Evolutionary conservation across 441 rosid genomes (phyloP).

Genomic region (Jatropha multifida): DNA sequence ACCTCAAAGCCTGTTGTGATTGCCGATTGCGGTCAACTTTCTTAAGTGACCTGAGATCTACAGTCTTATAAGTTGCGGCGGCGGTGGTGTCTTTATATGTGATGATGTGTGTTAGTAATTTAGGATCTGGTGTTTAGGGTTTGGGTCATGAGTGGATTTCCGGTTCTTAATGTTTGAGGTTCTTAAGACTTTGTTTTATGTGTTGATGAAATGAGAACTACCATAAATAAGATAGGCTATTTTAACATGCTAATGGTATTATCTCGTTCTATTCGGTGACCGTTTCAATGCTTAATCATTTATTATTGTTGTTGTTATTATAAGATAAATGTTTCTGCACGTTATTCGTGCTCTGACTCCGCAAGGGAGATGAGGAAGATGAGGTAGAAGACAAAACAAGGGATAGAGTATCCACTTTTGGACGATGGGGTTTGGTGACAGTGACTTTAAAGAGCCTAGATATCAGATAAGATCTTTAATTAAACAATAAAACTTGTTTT

Average conservation of each 20-base stretch:
- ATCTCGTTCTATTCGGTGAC: background rate
- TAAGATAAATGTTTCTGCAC: too few relatives aligned
- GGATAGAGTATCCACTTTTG: too few relatives aligned
- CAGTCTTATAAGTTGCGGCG: background rate
- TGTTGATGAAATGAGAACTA: background rate
- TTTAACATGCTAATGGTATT: background rate
- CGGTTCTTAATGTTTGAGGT: background rate
- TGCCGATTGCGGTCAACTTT: slow-evolving; percentile 81
- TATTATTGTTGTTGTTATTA: too few relatives aligned
- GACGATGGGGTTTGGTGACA: background rate
- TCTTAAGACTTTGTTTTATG: background rate
- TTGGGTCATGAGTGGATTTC: background rate
- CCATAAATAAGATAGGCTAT: background rate
- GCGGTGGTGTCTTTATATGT: background rate
- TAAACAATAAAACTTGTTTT: too few relatives aligned
- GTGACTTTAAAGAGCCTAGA: background rate
- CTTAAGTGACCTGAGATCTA: background rate
- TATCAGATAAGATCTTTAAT: too few relatives aligned
- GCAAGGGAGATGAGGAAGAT: background rate
- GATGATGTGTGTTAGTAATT: slow-evolving; percentile 7
- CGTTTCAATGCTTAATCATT: background rate
- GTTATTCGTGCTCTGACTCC: too few relatives aligned
- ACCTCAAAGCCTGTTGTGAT: slow-evolving; percentile 53
- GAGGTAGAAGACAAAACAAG: background rate
- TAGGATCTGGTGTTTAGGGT: background rate